phyloP scores from a whole-genome alignment of 1,139 yeast genomes.

The Yamadazyma triangularis region DNA sequence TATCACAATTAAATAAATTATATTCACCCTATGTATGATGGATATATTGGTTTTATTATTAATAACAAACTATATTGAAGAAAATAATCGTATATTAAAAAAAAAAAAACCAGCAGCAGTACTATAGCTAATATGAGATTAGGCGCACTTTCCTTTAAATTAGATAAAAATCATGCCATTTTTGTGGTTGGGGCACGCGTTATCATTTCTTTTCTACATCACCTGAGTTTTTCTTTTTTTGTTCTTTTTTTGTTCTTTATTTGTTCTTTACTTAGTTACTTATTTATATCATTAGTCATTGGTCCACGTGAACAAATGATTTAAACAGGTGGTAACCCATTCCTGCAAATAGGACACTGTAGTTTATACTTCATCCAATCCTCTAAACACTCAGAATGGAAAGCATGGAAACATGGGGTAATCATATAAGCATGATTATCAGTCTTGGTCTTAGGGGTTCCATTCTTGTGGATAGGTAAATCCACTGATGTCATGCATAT shows the following conservation, averaged over 20 bases:
- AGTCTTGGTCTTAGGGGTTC: conserved; percentile 12
- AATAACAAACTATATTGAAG: too few species aligned
- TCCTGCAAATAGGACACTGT: conserved; percentile 92
- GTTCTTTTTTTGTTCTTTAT: not conserved
- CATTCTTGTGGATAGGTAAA: conserved; percentile 44
- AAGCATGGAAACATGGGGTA: conserved; percentile 88
- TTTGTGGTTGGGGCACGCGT: not conserved
- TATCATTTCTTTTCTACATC: not conserved
- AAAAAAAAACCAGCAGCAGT: too few species aligned
- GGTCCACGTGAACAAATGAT: too few species aligned
- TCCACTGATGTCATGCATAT: conserved; percentile 81
- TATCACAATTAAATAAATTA: too few species aligned
- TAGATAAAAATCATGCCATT: not conserved
- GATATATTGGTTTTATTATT: too few species aligned
- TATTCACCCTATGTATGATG: too few species aligned
- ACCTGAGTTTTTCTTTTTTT: not conserved
- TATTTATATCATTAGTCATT: too few species aligned
- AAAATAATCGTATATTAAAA: too few species aligned
- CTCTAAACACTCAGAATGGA: conserved; percentile 83
- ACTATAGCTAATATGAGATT: too few species aligned
- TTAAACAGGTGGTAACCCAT: conserved; percentile 68
- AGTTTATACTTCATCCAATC: conserved; percentile 91
- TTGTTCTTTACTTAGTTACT: too few species aligned
- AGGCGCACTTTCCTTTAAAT: too few species aligned
- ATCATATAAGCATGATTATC: conserved; percentile 63